Base-by-base conservation (phyloP, 768 basidiomycete genomes). In the Chiua virens region DNA sequence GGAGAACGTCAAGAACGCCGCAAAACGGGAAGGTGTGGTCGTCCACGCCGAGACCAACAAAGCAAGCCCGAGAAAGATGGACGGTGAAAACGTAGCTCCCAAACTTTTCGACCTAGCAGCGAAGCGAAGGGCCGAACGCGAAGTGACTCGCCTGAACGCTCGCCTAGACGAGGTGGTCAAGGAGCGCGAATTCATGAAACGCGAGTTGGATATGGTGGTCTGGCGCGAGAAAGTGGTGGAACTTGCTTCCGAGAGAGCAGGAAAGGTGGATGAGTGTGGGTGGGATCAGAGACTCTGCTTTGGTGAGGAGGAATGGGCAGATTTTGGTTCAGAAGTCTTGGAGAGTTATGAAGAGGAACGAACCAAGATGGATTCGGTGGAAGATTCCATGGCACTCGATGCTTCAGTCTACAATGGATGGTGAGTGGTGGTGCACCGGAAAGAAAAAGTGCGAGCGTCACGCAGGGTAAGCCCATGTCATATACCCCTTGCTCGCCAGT, bases 271-370 rank as follows among this genome's bases (percentile, higher is more conserved):
- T 17, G 80, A 82, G 58, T 97, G 93, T 68, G 92, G 94, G 5
- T 94, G 92, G 85, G 93, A 97, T 66, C 84, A 86, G 59, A 77
- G 93, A 27, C 74, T 97, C 21, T 87, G 87, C 53, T 85, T 86
- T 63, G 86, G 86, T n/a, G 88, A 92, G 42, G 83, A 85, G 50
- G 88, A 90, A 64, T 91, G 83, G 75, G 77, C 71, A 34, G 86
- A 86, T 43, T 86, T 83, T 66, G 86, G 82, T 9, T 73, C 70
- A 3, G 79, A 78, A 15, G 86, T 85, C 22, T 58, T 89, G 59
- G 85, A 90, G 63, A 85, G 82, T 59, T 90, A 91, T 54, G 85
- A 84, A 28, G 73, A 75, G 45, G 72, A 67, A 13, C 74, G 75
- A 39, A 62, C 63, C 25, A 73, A 74, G 50, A 49, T 45, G 14